Conservation (phyloP, 106 monocot species). For the Iris macrosiphon region DNA sequence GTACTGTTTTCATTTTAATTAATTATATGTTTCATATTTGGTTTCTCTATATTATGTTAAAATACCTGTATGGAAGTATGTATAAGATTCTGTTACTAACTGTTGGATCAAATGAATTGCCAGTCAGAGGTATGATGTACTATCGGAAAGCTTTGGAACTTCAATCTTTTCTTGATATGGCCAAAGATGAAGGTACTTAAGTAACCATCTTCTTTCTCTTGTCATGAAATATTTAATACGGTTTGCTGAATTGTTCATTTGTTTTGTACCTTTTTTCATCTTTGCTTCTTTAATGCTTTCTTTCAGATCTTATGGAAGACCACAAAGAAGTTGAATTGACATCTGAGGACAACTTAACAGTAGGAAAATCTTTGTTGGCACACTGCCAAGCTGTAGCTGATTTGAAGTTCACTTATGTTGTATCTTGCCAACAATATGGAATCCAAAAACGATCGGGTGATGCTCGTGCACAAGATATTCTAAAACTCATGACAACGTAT, state of each 20-base stretch:
- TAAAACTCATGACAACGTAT: conserved; percentile 69
- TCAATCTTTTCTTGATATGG: conserved; percentile 80
- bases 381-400: conserved; percentile 78
- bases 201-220: no score
- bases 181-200: conserved; percentile 61
- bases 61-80: no score
- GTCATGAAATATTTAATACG: no score
- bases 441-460: conserved; percentile 59
- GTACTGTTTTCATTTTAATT: no score
- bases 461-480: conserved; percentile 63
- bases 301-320: conserved; percentile 63
- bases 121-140: conserved; percentile 95
- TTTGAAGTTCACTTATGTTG: conserved; percentile 80
- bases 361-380: conserved; percentile 43
- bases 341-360: conserved; percentile 47
- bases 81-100: no score
- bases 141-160: conserved; percentile 73
- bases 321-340: conserved; percentile 54
- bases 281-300: not conserved
- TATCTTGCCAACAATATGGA: conserved; percentile 83
- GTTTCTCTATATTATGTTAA: not conserved
- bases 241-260: no score
- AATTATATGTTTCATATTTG: no score
- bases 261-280: no score
- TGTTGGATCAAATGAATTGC: no score